A percentile compares a stretch with the other conserved stretches of the same genome.
Conservation (phyloP, 305 asterid genomes). For the Fraxinus baroniana region DNA sequence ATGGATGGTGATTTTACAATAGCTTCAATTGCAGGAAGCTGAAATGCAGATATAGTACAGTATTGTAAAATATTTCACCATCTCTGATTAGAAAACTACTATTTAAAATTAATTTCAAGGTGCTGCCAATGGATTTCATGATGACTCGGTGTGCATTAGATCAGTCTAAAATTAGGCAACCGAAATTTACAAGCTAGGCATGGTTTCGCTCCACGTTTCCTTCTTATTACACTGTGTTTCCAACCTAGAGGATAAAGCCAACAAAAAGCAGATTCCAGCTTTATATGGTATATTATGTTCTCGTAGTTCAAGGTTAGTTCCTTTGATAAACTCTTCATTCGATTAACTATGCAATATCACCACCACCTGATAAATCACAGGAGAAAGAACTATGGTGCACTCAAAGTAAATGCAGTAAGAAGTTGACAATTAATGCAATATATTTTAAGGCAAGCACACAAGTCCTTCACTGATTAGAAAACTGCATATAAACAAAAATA, state of each 20-base stretch:
- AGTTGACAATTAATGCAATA: neutral
- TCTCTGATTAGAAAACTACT: slow-evolving; percentile 7
- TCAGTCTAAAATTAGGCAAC: neutral
- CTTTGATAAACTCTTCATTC: neutral
- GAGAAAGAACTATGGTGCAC: neutral
- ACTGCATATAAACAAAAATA: neutral
- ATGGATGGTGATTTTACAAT: slow-evolving; percentile 57
- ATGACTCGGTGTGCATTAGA: neutral
- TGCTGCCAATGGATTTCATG: neutral
- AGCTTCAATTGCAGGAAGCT: slow-evolving; percentile 91
- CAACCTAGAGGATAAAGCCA: slow-evolving; percentile 5
- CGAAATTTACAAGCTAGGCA: neutral
- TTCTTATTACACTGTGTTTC: neutral
- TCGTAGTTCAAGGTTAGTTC: neutral
- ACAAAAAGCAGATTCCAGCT: neutral
- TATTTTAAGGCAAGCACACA: neutral
- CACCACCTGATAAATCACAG: neutral
- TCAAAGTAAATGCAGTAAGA: neutral
- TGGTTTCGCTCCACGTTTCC: neutral
- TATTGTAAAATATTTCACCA: neutral
- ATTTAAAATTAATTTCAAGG: slow-evolving; percentile 7
- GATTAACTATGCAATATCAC: neutral
- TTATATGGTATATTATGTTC: neutral
- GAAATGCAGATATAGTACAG: slow-evolving; percentile 34
- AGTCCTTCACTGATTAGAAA: slow-evolving; percentile 1